Base-by-base conservation (phyloP, 345 rosid species). In the Mangifera indica region DNA sequence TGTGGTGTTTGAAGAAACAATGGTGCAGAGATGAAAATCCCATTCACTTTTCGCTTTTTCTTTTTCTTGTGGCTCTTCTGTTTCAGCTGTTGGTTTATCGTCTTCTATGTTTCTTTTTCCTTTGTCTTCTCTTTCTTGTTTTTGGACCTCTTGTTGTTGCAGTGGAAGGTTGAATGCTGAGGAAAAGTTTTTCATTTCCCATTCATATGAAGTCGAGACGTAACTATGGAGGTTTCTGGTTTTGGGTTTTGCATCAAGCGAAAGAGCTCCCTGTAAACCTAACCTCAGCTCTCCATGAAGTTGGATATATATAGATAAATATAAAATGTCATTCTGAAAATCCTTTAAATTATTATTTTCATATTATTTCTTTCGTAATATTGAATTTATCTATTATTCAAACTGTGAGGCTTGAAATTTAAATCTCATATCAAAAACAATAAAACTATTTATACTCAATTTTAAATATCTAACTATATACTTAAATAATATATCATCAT, bases 11-110 rank as follows among this genome's bases (percentile, higher is more conserved):
- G 97, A 58, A 25, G 92, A 85, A 69, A 88, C 82, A 7, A 82
- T 74, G 20, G 91, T 59, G 54, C 85, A 72, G 44, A 88, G 87
- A 32, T 76, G 75, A 69, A 93, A 82, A 69, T 85, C 87, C 97
- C 97, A 93, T 62, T 88, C 94, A 61, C 84, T 82, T 61, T 86
- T 76, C 22, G 83, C 79, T 32, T 49, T 54, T 7, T 78, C 74
- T 37, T 29, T 29, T 29, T 76, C 73, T 52, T 24, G 26, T 54
- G 18, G 54, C 40, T 42, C 15, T 13, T 49, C 14, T 49, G 15
- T 18, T 49, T 11, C 51, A 14, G 53, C 32, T 3, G 32, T 17
- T 2, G 53, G 53, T 49, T 49, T 20, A 15, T 26, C 59, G 14
- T 60, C 51, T 32, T 15, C 59, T 53, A 5, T 66, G 54, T 75